Conservation (phyloP, 2,329 filamentous ascomycete genomes). For the Hymenoscyphus albidus region DNA sequence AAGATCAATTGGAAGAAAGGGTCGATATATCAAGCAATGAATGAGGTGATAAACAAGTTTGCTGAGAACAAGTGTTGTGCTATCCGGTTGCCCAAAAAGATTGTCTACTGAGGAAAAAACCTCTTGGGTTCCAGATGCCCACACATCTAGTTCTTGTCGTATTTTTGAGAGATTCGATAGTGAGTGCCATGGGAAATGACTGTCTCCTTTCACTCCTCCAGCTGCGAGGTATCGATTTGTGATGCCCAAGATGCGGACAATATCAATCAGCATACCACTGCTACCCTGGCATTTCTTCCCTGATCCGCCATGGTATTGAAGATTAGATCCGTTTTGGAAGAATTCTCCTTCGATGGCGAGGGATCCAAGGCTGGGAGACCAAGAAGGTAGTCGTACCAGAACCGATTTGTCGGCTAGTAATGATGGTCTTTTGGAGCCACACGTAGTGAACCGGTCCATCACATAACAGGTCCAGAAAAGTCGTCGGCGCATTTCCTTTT, state of each 20-base stretch:
- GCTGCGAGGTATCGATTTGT: slow-evolving; percentile 82
- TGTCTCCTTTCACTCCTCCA: slow-evolving; percentile 83
- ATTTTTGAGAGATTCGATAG: slow-evolving; percentile 84
- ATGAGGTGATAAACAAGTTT: slow-evolving; percentile 85
- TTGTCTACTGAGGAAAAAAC: slow-evolving; percentile 72
- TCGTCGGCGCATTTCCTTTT: slow-evolving; percentile 73
- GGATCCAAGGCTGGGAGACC: slow-evolving; percentile 59
- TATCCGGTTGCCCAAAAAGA: slow-evolving; percentile 74
- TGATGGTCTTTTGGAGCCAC: slow-evolving; percentile 78
- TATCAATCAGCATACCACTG: slow-evolving; percentile 78
- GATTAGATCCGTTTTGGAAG: slow-evolving; percentile 74
- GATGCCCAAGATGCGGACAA: slow-evolving; percentile 74
- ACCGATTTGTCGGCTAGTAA: slow-evolving; percentile 75
- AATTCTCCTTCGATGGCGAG: slow-evolving; percentile 71
- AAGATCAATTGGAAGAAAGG: slow-evolving; percentile 80
- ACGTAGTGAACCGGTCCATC: slow-evolving; percentile 77
- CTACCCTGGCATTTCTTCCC: slow-evolving; percentile 71
- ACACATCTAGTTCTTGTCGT: slow-evolving; percentile 77
- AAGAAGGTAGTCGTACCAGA: slow-evolving; percentile 69
- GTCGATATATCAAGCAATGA: slow-evolving; percentile 81
- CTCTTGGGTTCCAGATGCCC: slow-evolving; percentile 77
- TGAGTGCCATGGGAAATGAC: slow-evolving; percentile 87
- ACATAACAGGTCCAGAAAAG: slow-evolving; percentile 88
- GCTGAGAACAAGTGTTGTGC: slow-evolving; percentile 73
- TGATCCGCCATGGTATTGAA: slow-evolving; percentile 66